Evolutionary conservation across 129 eudicot species (phyloP).

Genomic region (Sambucus nigra): DNA sequence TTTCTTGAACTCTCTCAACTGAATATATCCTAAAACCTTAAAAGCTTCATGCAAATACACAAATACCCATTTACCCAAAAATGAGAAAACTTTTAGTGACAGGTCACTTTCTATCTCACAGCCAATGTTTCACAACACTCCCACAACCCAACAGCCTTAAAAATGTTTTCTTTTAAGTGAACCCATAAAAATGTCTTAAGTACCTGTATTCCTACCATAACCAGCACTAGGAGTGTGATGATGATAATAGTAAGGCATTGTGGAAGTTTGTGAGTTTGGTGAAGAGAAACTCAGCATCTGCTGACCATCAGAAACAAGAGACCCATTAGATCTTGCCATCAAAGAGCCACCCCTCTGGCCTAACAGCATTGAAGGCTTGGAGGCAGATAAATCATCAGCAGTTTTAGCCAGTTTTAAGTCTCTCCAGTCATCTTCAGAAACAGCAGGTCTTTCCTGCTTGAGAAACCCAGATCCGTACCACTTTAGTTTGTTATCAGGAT

Average conservation of each 20-base stretch:
- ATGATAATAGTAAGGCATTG: conserved; percentile 24
- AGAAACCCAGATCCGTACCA: conserved; percentile 45
- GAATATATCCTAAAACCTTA: neutral
- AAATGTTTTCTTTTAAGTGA: too few species aligned
- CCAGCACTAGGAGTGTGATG: conserved; percentile 14
- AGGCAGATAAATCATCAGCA: conserved; percentile 23
- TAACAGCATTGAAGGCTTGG: conserved; percentile 6
- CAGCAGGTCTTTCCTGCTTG: neutral
- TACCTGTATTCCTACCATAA: conserved; percentile 36
- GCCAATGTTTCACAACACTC: too few species aligned
- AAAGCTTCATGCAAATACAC: neutral
- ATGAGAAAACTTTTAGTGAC: too few species aligned
- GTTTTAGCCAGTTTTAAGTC: conserved; percentile 38
- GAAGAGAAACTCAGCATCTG: conserved; percentile 94
- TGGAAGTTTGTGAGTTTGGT: conserved; percentile 28
- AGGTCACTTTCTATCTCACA: too few species aligned
- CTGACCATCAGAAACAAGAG: conserved; percentile 15
- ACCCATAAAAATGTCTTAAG: too few species aligned
- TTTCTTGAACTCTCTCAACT: too few species aligned
- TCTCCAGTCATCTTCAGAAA: conserved; percentile 35
- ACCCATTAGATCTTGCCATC: conserved; percentile 39
- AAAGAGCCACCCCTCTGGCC: neutral
- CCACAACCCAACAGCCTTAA: too few species aligned
- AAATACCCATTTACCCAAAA: too few species aligned
- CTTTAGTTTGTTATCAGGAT: conserved; percentile 27